phyloP scores from a whole-genome alignment of 306 rosid genomes.

The Pachyrhizus erosus region DNA sequence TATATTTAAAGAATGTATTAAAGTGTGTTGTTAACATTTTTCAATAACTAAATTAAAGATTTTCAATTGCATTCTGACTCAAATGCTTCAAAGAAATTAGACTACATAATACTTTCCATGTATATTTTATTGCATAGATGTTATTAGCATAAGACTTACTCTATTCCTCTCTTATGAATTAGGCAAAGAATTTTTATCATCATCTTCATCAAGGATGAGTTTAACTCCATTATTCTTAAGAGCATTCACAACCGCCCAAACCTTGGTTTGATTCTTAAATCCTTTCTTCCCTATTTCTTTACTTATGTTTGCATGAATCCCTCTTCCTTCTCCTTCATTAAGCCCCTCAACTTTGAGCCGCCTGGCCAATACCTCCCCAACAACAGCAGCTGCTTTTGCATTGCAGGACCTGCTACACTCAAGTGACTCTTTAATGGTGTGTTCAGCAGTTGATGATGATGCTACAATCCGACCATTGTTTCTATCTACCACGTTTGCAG shows the following conservation, averaged over 20 bases:
- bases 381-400: constrained; percentile 85
- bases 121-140: constrained; percentile 1
- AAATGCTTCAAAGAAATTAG: not conserved
- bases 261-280: constrained; percentile 76
- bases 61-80: not conserved
- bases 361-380: constrained; percentile 91
- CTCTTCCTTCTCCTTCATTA: constrained; percentile 79
- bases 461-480: constrained; percentile 81
- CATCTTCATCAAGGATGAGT: constrained; percentile 65
- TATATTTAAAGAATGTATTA: not conserved
- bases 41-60: not conserved
- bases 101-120: not conserved
- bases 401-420: constrained; percentile 90
- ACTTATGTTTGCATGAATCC: constrained; percentile 73
- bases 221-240: constrained; percentile 76
- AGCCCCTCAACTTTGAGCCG: constrained; percentile 89
- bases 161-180: constrained; percentile 24
- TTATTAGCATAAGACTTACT: constrained; percentile 8
- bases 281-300: constrained; percentile 91
- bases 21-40: not conserved
- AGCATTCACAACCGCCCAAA: constrained; percentile 87
- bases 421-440: constrained; percentile 71
- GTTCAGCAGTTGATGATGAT: constrained; percentile 81
- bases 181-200: constrained; percentile 43
- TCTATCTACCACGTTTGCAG: constrained; percentile 88